Base-by-base conservation (phyloP, 805 yeast genomes). In the Lipomyces kockii region DNA sequence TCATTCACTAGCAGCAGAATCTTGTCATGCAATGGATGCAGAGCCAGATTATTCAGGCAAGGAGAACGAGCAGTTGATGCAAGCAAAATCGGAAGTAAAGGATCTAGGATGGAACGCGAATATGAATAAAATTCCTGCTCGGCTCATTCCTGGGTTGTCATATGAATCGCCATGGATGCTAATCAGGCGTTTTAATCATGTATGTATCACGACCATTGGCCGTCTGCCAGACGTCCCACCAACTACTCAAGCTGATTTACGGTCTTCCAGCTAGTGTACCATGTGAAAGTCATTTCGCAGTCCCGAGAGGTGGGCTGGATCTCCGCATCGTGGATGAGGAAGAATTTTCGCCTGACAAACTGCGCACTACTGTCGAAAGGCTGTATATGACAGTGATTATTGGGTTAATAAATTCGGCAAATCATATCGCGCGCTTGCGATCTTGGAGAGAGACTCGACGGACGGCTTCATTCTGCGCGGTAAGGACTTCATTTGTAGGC, bases 371-470 rank as follows among this genome's bases (percentile, higher is more conserved):
- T 2, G 25, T 64, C 29, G 64, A 64, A 39, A n/a, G 67, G 27
- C 55, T 64, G 9, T 64, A 64, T 34, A 57, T 60, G 57, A 64
- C 67, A 5, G 64, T 64, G 3, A 37, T 60, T 11, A 49, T 64
- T 27, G 67, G 64, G 11, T 8, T 29, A 12, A 27, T 64, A 2
- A 54, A 39, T 4, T 39, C 29, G 8, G 25, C 17, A 14, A 60
- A 61, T 25, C 67, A 64, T 55, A 25, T 64, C 14, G 63, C 67
- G 20, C 46, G 67, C 17, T 52, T 64, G 25, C 34, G 67, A 27
- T 64, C 67, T n/a, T 64, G 67, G 67, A 60, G 49, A 14, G 67
- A 64, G 29, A 60, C 57, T 6, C 25, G n/a, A n/a, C 67, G 67
- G 9, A 64, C 67, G 37, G 3, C 61, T 1, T n/a, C 58, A 25